Conservation (phyloP, 2,329 filamentous ascomycete genomes). For the Raffaelea albimanens region DNA sequence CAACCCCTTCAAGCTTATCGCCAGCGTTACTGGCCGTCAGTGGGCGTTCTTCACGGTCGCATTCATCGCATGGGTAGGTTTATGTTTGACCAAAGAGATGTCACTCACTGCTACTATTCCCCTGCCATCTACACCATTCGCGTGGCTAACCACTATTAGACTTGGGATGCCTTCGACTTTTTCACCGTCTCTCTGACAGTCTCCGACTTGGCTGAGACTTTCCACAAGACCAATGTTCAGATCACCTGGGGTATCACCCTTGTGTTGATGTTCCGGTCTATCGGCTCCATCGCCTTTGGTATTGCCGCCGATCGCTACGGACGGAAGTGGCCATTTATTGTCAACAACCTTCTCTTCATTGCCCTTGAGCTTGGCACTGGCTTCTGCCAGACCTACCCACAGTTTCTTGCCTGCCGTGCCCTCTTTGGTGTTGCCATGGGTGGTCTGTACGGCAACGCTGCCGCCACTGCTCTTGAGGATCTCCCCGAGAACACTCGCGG, state of each 20-base stretch:
- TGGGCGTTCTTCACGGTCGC: constrained; percentile 73
- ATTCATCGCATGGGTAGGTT: constrained; percentile 53
- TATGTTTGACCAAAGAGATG: too few species aligned
- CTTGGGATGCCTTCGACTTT: constrained; percentile 76
- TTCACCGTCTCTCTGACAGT: constrained; percentile 74
- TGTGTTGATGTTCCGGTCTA: constrained; percentile 62
- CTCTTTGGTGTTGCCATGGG: constrained; percentile 75
- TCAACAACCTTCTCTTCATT: constrained; percentile 60
- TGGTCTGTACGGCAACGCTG: constrained; percentile 69
- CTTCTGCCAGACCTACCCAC: constrained; percentile 60
- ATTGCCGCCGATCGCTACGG: constrained; percentile 71
- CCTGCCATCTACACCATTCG: too few species aligned
- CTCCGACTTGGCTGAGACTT: constrained; percentile 52
- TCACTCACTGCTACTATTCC: too few species aligned
- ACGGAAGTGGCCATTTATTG: constrained; percentile 74
- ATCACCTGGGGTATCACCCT: constrained; percentile 69
- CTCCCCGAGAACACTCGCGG: constrained; percentile 56
- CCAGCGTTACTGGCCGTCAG: constrained; percentile 51
- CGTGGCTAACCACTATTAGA: too few species aligned
- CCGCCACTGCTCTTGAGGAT: constrained; percentile 64
- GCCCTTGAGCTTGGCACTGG: constrained; percentile 60
- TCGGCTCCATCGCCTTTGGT: constrained; percentile 69
- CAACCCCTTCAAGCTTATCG: constrained; percentile 64
- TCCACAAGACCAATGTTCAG: constrained; percentile 45
- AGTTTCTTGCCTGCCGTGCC: constrained; percentile 66